These are phyloP conservation scores for Steccherinum ochraceum DNA, from an alignment of 768 basidiomycete genomes.

Conservation along the genomic window DNA sequence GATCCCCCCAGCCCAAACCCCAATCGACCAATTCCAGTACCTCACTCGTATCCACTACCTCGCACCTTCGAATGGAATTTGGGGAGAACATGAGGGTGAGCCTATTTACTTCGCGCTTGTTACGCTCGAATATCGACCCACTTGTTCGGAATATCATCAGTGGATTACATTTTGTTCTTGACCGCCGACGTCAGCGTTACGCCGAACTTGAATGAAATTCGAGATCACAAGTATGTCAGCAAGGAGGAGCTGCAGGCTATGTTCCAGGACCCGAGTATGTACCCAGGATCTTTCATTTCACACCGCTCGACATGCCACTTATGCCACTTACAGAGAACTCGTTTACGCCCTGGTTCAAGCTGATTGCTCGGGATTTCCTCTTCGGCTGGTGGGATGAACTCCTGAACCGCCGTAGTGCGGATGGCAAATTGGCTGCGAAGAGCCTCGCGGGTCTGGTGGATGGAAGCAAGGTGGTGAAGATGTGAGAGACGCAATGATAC, in stretches of 20 bases:
- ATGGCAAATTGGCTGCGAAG: constrained; percentile 59
- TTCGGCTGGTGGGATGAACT: constrained; percentile 99
- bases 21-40: constrained; percentile 85
- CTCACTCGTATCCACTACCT: constrained; percentile 96
- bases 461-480: constrained; percentile 67
- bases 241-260: constrained; percentile 86
- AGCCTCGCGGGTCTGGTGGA: constrained; percentile 61
- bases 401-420: constrained; percentile 44
- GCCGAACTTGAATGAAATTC: constrained; percentile 87
- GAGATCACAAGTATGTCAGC: constrained; percentile 84
- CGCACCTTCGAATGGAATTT: constrained; percentile 84
- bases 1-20: constrained; percentile 73
- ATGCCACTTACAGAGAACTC: constrained; percentile 50
- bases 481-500: constrained; percentile 41
- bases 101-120: not conserved
- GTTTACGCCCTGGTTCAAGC: constrained; percentile 99
- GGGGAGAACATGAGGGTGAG: constrained; percentile 98
- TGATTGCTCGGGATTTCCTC: constrained; percentile 93
- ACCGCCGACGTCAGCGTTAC: constrained; percentile 81
- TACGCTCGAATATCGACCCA: not conserved
- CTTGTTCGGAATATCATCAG: constrained; percentile 35
- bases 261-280: constrained; percentile 80
- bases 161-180: constrained; percentile 96
- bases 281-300: constrained; percentile 16
- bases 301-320: constrained; percentile 2